phyloP scores from a whole-genome alignment of 805 yeast genomes.

The Blastobotrys mokoenaii region DNA sequence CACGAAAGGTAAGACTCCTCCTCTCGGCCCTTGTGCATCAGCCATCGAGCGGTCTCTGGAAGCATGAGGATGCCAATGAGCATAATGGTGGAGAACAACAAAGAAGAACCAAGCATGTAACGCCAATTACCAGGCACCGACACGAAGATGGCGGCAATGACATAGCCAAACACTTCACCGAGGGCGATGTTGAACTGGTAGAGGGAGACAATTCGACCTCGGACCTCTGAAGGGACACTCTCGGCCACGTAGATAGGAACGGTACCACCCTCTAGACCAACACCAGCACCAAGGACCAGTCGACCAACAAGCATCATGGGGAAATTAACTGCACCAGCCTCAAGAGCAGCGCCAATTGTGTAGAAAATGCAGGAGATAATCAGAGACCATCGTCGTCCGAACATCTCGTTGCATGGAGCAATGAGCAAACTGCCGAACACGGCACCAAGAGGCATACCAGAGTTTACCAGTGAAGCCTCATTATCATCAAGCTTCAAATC shows the following conservation, averaged over 20 bases:
- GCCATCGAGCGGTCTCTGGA: slow-evolving; percentile 57
- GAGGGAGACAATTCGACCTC: slow-evolving; percentile 55
- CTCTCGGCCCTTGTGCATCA: slow-evolving; percentile 41
- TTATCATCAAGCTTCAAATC: slow-evolving; percentile 34
- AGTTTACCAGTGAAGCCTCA: slow-evolving; percentile 45
- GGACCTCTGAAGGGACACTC: slow-evolving; percentile 46
- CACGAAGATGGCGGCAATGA: slow-evolving; percentile 54
- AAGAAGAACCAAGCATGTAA: slow-evolving; percentile 55
- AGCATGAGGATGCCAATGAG: slow-evolving; percentile 44
- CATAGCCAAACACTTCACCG: slow-evolving; percentile 59
- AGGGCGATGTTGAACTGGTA: slow-evolving; percentile 59
- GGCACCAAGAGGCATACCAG: slow-evolving; percentile 65
- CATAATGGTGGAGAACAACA: slow-evolving; percentile 47
- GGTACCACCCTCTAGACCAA: slow-evolving; percentile 59
- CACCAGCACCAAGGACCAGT: slow-evolving; percentile 52
- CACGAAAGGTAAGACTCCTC: slow-evolving; percentile 50
- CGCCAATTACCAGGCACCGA: slow-evolving; percentile 55
- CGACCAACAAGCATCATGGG: slow-evolving; percentile 53
- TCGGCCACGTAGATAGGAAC: slow-evolving; percentile 58
- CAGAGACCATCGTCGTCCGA: slow-evolving; percentile 50
- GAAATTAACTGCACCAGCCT: slow-evolving; percentile 41
- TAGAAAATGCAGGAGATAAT: slow-evolving; percentile 51
- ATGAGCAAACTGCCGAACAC: slow-evolving; percentile 53
- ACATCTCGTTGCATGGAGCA: slow-evolving; percentile 47
- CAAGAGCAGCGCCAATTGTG: slow-evolving; percentile 51